These are phyloP conservation scores for Lagerstroemia speciosa DNA, from an alignment of 345 rosid species.

Conservation along the genomic window DNA sequence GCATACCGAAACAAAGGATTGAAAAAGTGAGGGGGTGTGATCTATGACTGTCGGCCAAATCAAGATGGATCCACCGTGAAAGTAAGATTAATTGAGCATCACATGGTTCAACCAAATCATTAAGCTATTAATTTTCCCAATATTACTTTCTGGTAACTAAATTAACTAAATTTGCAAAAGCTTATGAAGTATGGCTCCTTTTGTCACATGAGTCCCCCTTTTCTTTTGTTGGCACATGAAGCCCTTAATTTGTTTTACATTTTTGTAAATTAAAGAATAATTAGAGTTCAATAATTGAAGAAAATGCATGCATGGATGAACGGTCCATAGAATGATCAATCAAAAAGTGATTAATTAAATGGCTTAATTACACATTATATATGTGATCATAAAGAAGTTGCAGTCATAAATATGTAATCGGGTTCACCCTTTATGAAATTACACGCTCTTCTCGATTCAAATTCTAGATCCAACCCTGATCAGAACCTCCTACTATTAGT, in stretches of 20 bases:
- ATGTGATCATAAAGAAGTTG: no score
- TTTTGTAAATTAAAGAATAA: not conserved
- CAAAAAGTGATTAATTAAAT: no score
- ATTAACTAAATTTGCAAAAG: not conserved
- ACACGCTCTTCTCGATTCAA: no score
- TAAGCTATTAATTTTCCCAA: not conserved
- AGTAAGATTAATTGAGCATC: not conserved
- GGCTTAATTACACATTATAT: no score
- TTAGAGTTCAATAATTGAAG: not conserved
- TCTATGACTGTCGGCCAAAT: constrained; percentile 4
- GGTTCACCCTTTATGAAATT: no score
- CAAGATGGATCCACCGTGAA: not conserved
- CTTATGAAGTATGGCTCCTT: not conserved
- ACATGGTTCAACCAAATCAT: constrained; percentile 3
- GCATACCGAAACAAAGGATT: no score
- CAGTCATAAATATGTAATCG: no score
- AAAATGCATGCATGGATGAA: not conserved
- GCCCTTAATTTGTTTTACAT: not conserved
- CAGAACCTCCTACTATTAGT: not conserved
- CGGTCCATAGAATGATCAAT: no score
- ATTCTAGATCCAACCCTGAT: no score
- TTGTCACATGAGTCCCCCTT: not conserved
- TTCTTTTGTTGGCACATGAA: no score
- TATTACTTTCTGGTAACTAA: not conserved
- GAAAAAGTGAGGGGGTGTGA: no score